Percentiles rank a stretch among this genome's conserved stretches.
phyloP scores from a whole-genome alignment of 2,329 filamentous ascomycete species.

The Hypomyces perniciosus region DNA sequence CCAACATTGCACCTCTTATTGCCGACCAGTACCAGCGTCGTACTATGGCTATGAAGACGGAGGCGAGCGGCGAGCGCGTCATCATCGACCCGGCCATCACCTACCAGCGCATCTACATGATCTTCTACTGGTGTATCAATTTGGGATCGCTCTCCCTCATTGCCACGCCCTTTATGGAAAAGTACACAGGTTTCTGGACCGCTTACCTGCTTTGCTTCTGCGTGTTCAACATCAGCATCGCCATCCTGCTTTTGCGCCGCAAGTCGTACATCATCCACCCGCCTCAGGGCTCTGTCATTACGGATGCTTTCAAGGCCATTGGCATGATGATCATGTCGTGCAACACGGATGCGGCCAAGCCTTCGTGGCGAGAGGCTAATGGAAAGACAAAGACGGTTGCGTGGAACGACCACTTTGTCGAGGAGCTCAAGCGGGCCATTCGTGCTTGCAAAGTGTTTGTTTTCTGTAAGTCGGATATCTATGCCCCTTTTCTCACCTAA shows the following conservation, averaged over 20 bases:
- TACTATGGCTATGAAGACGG: conserved; percentile 42
- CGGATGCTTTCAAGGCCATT: conserved; percentile 52
- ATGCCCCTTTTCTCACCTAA: neutral
- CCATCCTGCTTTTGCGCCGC: conserved; percentile 42
- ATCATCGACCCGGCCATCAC: conserved; percentile 63
- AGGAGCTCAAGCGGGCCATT: conserved; percentile 60
- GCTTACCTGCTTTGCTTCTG: conserved; percentile 53
- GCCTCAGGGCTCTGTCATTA: conserved; percentile 57
- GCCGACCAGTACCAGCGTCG: conserved; percentile 60
- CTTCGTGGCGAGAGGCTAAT: conserved; percentile 53
- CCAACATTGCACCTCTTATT: conserved; percentile 53
- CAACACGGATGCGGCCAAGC: conserved; percentile 58
- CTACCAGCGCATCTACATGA: conserved; percentile 64
- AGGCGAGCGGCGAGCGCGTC: conserved; percentile 50
- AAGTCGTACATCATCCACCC: conserved; percentile 47
- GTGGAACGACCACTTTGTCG: conserved; percentile 67
- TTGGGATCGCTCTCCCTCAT: conserved; percentile 63
- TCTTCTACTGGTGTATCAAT: conserved; percentile 72
- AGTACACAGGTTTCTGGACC: conserved; percentile 61
- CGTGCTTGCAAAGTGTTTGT: conserved; percentile 67
- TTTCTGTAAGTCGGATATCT: conserved; percentile 36
- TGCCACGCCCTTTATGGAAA: conserved; percentile 63
- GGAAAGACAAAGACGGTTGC: conserved; percentile 36
- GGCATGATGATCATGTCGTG: conserved; percentile 33
- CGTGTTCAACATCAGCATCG: conserved; percentile 57